Percentiles rank a stretch among this genome's conserved stretches.
Conservation (phyloP, 192 early-diverging fungal genomes). For the Coemansia sp. region DNA sequence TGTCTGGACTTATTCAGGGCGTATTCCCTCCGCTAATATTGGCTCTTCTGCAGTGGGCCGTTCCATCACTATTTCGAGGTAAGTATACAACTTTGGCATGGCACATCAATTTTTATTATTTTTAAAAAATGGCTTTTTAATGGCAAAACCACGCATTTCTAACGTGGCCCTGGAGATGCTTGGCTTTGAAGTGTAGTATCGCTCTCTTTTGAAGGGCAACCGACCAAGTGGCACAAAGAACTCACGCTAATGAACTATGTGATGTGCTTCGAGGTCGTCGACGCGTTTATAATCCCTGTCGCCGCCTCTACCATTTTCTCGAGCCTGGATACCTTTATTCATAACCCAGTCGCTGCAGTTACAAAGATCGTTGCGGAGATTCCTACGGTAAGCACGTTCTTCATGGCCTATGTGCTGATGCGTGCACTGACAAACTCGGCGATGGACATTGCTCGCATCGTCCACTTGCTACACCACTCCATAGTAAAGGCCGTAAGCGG, state of each 20-base stretch:
- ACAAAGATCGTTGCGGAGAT: conserved; percentile 5
- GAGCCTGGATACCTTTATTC: conserved; percentile 10
- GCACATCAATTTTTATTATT: background rate
- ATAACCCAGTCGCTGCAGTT: conserved; percentile 5
- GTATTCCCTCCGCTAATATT: conserved; percentile 18
- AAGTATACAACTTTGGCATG: background rate
- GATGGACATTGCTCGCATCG: conserved; percentile 11
- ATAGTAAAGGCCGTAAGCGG: background rate
- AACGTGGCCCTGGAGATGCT: background rate
- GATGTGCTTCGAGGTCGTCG: conserved; percentile 7
- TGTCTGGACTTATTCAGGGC: conserved; percentile 15
- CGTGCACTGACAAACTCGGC: conserved; percentile 10
- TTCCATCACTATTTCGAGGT: conserved; percentile 1
- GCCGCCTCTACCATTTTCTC: conserved; percentile 9
- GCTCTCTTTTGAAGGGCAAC: conserved; percentile 9
- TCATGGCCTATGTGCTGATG: conserved; percentile 23
- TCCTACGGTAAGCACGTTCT: conserved; percentile 18
- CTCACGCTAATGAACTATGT: conserved; percentile 17
- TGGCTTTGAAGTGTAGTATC: background rate
- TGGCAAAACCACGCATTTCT: background rate
- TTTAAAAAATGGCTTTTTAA: background rate
- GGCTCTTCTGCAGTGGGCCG: conserved; percentile 6
- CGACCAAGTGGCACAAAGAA: conserved; percentile 15
- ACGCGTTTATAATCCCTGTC: conserved; percentile 15
- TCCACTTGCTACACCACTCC: conserved; percentile 5